Evolutionary conservation across 805 yeast genomes (phyloP).

Genomic region (Ogataea henricii): DNA sequence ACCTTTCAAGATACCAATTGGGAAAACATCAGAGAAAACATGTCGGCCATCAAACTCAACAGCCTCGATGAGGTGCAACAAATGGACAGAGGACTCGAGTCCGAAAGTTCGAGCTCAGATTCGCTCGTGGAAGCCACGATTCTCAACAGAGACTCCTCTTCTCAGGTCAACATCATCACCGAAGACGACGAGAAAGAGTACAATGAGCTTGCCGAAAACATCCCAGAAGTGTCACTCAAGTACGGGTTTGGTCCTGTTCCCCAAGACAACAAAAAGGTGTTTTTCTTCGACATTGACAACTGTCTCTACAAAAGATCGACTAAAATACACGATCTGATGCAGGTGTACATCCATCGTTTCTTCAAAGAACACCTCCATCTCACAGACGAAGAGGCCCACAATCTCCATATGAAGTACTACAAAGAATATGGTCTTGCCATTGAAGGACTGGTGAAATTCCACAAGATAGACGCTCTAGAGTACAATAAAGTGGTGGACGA

Average conservation of each 20-base stretch:
- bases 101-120: conserved; percentile 6
- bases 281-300: conserved; percentile 93
- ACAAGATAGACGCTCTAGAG: conserved; percentile 81
- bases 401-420: conserved; percentile 74
- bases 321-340: conserved; percentile 85
- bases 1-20: too few relatives aligned
- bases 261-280: conserved; percentile 37
- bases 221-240: conserved; percentile 33
- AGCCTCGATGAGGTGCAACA: conserved; percentile 18
- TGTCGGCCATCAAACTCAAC: conserved; percentile 20
- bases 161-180: conserved; percentile 15
- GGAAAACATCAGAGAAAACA: neutral
- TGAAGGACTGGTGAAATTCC: conserved; percentile 77
- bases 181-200: conserved; percentile 16
- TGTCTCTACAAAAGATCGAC: conserved; percentile 79
- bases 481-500: conserved; percentile 91
- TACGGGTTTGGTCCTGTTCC: conserved; percentile 33
- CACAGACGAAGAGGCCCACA: conserved; percentile 70
- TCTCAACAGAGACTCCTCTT: conserved; percentile 14
- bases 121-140: conserved; percentile 14
- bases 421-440: conserved; percentile 88
- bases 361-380: conserved; percentile 66
- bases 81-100: conserved; percentile 10
- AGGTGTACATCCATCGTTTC: conserved; percentile 76
- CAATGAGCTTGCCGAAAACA: conserved; percentile 13